phyloP scores from a whole-genome alignment of 2,329 filamentous ascomycete genomes.

The Coniella vitis region DNA sequence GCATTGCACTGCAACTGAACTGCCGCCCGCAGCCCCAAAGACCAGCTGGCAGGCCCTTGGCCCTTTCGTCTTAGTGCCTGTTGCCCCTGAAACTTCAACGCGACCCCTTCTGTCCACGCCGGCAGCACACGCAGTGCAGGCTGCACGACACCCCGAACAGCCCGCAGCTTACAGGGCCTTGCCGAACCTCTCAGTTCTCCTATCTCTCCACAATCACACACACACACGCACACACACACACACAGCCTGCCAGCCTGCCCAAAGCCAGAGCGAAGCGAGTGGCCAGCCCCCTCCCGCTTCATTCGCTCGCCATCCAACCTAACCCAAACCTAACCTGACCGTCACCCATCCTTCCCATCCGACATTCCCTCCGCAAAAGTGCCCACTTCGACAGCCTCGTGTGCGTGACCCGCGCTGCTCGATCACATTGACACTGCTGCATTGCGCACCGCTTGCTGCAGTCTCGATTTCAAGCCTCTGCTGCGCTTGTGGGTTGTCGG shows the following conservation, averaged over 20 bases:
- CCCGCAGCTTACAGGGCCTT: too few relatives aligned
- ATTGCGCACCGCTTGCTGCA: background rate
- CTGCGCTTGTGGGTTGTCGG: too few relatives aligned
- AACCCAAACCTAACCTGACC: background rate
- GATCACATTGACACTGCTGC: background rate
- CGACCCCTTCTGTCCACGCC: too few relatives aligned
- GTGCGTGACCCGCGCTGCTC: background rate
- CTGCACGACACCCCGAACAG: too few relatives aligned
- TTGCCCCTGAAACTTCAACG: too few relatives aligned
- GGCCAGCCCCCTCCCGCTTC: background rate
- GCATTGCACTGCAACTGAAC: background rate
- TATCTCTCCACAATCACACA: background rate
- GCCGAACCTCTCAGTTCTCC: too few relatives aligned
- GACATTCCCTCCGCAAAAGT: background rate
- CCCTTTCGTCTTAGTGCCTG: too few relatives aligned
- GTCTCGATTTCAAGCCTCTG: too few relatives aligned
- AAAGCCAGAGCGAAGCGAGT: too few relatives aligned
- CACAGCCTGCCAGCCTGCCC: too few relatives aligned
- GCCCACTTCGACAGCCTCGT: slow-evolving; percentile 1
- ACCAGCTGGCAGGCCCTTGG: background rate
- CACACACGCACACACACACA: background rate
- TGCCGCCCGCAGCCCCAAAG: background rate
- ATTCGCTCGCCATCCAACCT: background rate
- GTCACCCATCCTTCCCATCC: background rate
- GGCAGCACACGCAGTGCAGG: too few relatives aligned